Conservation (phyloP, 2,329 filamentous ascomycete species). For the Fusarium protoensiforme region DNA sequence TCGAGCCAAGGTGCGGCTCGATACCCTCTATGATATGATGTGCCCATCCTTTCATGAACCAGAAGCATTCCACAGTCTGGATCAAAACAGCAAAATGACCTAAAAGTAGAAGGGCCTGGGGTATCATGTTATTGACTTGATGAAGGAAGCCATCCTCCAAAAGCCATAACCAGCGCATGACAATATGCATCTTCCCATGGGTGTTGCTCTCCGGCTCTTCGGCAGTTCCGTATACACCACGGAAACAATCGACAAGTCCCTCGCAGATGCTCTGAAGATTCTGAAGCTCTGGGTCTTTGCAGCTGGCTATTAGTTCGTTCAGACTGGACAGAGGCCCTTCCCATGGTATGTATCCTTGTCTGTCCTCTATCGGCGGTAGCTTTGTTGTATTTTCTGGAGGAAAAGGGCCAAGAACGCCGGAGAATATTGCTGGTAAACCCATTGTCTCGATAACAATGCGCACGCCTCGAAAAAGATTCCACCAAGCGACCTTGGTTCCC, state of each 20-base stretch:
- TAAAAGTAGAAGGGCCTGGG: not conserved
- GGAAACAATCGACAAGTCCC: not conserved
- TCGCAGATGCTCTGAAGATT: not conserved
- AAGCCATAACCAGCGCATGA: conserved; percentile 18
- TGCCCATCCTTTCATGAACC: conserved; percentile 15
- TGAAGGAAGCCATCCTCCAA: conserved; percentile 5
- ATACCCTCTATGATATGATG: conserved; percentile 3
- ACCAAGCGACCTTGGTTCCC: not conserved
- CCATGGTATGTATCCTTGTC: not conserved
- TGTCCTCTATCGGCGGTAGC: not conserved
- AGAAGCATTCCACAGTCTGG: conserved; percentile 9
- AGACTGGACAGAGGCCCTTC: not conserved
- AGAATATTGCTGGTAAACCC: not conserved
- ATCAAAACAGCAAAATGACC: conserved; percentile 9
- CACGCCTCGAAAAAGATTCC: not conserved
- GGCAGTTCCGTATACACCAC: not conserved
- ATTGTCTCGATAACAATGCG: not conserved
- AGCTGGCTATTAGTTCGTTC: not conserved
- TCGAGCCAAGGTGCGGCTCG: not conserved
- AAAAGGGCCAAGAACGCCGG: not conserved
- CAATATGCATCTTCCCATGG: conserved; percentile 7
- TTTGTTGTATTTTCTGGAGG: not conserved
- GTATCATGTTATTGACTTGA: conserved; percentile 1
- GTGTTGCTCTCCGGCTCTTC: not conserved
- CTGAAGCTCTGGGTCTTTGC: not conserved